Evolutionary conservation across 2,329 filamentous ascomycete genomes (phyloP).

Genomic region (Cladosporium sphaerospermum): DNA sequence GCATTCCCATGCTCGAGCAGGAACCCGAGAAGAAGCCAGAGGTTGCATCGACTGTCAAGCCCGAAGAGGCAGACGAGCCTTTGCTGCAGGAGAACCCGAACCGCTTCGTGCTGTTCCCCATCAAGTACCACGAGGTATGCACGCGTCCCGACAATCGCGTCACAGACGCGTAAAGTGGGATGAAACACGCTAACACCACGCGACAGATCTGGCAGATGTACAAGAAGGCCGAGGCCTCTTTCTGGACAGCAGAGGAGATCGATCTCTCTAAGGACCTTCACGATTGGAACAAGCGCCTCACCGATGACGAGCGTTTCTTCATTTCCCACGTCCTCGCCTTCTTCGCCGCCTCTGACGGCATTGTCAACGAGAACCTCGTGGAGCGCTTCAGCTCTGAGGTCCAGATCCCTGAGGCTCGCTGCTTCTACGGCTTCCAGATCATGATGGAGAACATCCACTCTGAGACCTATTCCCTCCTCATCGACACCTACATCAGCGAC

Average conservation of each 20-base stretch:
- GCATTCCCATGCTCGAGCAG: slow-evolving; percentile 42
- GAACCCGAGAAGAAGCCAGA: slow-evolving; percentile 23
- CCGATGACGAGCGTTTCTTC: slow-evolving; percentile 96
- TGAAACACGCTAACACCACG: slow-evolving; percentile 17
- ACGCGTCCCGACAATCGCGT: slow-evolving; percentile 52
- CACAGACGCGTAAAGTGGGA: slow-evolving; percentile 33
- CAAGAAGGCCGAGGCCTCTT: slow-evolving; percentile 99
- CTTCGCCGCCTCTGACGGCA: slow-evolving; percentile 97
- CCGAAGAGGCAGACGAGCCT: slow-evolving; percentile 76
- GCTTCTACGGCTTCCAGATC: slow-evolving; percentile 99
- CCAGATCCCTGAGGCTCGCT: slow-evolving; percentile 93
- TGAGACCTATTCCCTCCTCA: slow-evolving; percentile 97
- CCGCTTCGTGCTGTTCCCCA: slow-evolving; percentile 95
- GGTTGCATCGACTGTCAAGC: slow-evolving; percentile 48
- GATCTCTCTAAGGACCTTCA: slow-evolving; percentile 97
- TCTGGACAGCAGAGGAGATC: slow-evolving; percentile 99
- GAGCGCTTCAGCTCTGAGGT: slow-evolving; percentile 97
- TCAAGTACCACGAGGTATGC: slow-evolving; percentile 98
- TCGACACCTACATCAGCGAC: slow-evolving; percentile 99
- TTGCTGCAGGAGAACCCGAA: slow-evolving; percentile 91
- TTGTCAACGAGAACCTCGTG: slow-evolving; percentile 98
- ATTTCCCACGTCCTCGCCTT: slow-evolving; percentile 97
- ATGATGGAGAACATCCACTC: slow-evolving; percentile 99
- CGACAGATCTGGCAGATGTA: slow-evolving; percentile 99
- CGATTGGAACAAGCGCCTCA: slow-evolving; percentile 98